Conservation (phyloP, 108 stramenopile species). For the Bacterosira constricta region DNA sequence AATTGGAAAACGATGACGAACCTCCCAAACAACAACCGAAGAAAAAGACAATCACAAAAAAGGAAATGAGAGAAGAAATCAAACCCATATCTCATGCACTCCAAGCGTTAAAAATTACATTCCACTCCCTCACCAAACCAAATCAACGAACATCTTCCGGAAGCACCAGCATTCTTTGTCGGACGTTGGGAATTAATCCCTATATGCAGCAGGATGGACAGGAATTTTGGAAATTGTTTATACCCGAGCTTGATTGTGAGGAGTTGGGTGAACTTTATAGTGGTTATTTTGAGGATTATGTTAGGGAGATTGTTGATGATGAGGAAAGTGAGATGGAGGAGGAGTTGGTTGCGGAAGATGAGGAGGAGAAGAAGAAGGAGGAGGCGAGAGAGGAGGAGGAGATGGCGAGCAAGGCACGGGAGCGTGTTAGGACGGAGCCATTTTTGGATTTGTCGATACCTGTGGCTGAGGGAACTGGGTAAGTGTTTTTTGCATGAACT, state of each 20-base stretch:
- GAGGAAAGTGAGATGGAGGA: slow-evolving; percentile 53
- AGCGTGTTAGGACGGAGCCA: slow-evolving; percentile 64
- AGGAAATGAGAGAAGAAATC: slow-evolving; percentile 14
- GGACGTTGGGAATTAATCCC: slow-evolving; percentile 68
- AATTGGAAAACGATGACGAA: neutral
- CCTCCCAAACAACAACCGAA: neutral
- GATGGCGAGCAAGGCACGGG: slow-evolving; percentile 29
- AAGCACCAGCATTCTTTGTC: slow-evolving; percentile 53
- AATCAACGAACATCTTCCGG: slow-evolving; percentile 13
- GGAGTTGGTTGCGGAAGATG: neutral
- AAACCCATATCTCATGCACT: slow-evolving; percentile 41
- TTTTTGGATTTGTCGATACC: slow-evolving; percentile 87
- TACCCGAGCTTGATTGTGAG: slow-evolving; percentile 65
- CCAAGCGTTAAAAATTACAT: slow-evolving; percentile 41
- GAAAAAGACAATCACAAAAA: slow-evolving; percentile 19
- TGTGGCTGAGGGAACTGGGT: slow-evolving; percentile 48
- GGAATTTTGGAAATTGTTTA: slow-evolving; percentile 90
- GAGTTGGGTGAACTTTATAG: slow-evolving; percentile 67
- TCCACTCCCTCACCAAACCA: slow-evolving; percentile 25
- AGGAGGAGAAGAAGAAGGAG: slow-evolving; percentile 45
- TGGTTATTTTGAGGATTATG: slow-evolving; percentile 79
- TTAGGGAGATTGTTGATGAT: slow-evolving; percentile 41
- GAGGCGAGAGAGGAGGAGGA: neutral
- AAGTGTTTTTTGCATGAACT: neutral
- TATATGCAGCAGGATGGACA: slow-evolving; percentile 87